Base-by-base conservation (phyloP, 441 rosid species). In the Arabidopsis hybrid region DNA sequence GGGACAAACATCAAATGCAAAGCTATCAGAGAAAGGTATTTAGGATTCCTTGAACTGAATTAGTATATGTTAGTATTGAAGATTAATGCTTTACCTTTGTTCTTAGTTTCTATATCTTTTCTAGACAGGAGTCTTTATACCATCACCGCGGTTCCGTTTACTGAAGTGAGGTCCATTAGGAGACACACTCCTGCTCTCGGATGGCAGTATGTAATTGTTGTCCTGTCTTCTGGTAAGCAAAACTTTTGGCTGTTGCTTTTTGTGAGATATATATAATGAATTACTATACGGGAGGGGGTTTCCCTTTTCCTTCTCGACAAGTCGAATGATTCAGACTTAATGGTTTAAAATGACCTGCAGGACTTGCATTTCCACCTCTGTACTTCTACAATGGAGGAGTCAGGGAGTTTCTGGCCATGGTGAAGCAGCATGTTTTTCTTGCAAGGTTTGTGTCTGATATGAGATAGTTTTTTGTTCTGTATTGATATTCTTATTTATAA, bases 331-430 rank as follows among this genome's bases (percentile, higher is more conserved):
- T 7, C 46, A n/a, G 50, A 43, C 10, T 21, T 68, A 45, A 36
- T n/a, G n/a, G 2, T 47, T 73, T 78, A 16, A 31, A n/a, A 47
- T 69, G 42, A 45, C 29, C 8, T 74, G 74, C 91, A 96, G 98
- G 99, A 75, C 91, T 93, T 75, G 97, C 97, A 73, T 86, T 67
- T 83, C 97, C 99, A 64, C 92, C 98, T 64, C 91, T 96, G 43
- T 93, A 90, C 85, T 93, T 96, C 80, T 96, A 93, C 82, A 93
- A 78, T 65, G 98, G 99, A 74, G 98, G 99, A 68, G 96, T 93
- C 70, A 84, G 87, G 79, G 97, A 93, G 84, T 91, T 93, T 80
- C 88, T 96, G 55, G 92, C 97, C 70, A 85, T 88, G 43, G 67
- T 93, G 71, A 96, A 91, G 85, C 99, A 90, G 46, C 92, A 91